Percentiles rank a stretch among this genome's conserved stretches.
phyloP scores from a whole-genome alignment of 2,329 filamentous ascomycete genomes.

The Zymoseptoria ardabiliae region DNA sequence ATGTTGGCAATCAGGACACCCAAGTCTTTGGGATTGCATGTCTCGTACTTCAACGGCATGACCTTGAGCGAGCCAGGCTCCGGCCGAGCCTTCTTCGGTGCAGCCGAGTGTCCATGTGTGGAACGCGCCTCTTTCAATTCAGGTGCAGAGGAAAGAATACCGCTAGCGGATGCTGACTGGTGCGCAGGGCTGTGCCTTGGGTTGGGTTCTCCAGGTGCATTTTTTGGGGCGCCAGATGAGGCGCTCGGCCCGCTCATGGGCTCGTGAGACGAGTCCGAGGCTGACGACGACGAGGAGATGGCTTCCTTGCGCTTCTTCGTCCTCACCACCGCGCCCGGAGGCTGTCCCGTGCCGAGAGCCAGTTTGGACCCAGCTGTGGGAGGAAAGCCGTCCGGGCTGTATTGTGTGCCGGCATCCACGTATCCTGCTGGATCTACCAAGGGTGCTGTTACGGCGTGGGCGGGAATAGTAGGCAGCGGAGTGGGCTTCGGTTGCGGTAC shows the following conservation, averaged over 20 bases:
- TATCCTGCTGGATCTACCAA: conserved; percentile 12
- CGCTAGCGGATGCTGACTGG: conserved; percentile 1
- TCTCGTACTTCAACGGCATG: conserved; percentile 70
- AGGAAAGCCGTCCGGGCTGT: conserved; percentile 44
- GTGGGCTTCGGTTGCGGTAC: conserved; percentile 8
- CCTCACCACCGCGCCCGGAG: conserved; percentile 7
- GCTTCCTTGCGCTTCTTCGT: conserved; percentile 23
- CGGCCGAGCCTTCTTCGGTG: conserved; percentile 42
- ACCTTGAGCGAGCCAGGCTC: conserved; percentile 44
- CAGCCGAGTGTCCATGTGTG: conserved; percentile 25
- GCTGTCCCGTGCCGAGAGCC: conserved; percentile 14
- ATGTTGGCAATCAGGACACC: conserved; percentile 89
- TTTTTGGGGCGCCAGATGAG: conserved; percentile 11
- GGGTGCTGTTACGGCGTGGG: conserved; percentile 5
- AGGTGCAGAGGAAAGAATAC: conserved; percentile 4
- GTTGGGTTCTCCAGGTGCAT: conserved; percentile 1
- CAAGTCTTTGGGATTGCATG: conserved; percentile 75
- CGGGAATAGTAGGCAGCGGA: neutral
- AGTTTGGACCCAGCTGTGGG: conserved; percentile 32
- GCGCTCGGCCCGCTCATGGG: conserved; percentile 15
- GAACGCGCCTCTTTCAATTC: conserved; percentile 24
- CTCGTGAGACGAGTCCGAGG: conserved; percentile 13
- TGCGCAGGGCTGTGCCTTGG: conserved; percentile 8
- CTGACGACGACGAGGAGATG: conserved; percentile 8
- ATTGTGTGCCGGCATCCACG: conserved; percentile 48